Percentiles rank a stretch among this genome's conserved stretches.
phyloP scores from a whole-genome alignment of 129 eudicot species.

The Apium graveolens region DNA sequence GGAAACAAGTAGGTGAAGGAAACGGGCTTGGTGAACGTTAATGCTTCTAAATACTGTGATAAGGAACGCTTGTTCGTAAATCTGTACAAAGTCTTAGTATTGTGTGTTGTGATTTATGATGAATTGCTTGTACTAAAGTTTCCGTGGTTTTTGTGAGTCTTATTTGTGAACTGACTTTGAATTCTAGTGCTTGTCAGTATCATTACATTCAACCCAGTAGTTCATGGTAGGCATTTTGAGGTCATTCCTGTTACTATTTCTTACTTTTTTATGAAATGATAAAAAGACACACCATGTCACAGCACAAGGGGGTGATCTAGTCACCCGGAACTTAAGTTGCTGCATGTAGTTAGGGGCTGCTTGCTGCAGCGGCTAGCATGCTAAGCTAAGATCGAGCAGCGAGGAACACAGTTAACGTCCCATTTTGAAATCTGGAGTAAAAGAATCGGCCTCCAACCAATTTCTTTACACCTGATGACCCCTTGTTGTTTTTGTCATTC shows the following conservation, averaged over 20 bases:
- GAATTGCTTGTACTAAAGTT: neutral
- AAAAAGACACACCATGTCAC: too few relatives aligned
- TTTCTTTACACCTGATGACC: too few relatives aligned
- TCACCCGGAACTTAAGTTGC: too few relatives aligned
- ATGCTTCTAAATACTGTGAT: neutral
- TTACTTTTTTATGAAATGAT: too few relatives aligned
- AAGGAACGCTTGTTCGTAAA: neutral
- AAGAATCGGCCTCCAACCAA: too few relatives aligned
- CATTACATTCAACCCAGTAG: neutral
- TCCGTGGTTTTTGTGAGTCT: neutral
- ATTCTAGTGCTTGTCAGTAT: neutral
- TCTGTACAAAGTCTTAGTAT: neutral
- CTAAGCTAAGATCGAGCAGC: neutral
- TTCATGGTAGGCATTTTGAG: neutral
- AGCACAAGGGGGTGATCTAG: too few relatives aligned
- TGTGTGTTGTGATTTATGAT: neutral
- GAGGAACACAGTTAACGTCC: neutral
- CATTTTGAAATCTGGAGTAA: neutral
- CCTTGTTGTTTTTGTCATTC: too few relatives aligned
- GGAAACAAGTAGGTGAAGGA: conserved; percentile 9
- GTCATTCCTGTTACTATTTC: neutral
- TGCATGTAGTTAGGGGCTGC: too few relatives aligned
- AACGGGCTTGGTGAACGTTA: neutral
- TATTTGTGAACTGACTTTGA: neutral
- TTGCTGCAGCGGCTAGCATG: neutral